Conservation (phyloP, 2,329 filamentous ascomycete species). For the Pseudogymnoascus sp. region DNA sequence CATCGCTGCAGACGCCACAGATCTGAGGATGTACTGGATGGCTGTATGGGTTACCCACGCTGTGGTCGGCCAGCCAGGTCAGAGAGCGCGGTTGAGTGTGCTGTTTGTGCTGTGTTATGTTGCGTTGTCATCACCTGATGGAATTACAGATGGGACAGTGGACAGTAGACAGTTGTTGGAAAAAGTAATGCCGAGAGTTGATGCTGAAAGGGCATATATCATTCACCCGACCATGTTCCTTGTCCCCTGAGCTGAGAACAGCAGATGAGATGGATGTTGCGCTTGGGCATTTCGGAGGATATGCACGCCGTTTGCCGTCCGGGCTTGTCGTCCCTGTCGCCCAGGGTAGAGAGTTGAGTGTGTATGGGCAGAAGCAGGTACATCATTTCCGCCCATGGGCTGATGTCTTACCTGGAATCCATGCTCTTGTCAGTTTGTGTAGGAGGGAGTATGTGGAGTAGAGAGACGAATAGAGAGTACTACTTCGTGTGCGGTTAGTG, state of each 20-base stretch:
- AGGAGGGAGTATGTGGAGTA: too few relatives aligned
- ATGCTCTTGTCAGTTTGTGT: not conserved
- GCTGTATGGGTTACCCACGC: too few relatives aligned
- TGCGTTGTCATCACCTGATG: too few relatives aligned
- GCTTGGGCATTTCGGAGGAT: not conserved
- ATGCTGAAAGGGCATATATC: too few relatives aligned
- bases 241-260: not conserved
- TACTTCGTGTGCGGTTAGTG: not conserved
- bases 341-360: not conserved
- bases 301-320: not conserved
- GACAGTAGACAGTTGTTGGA: too few relatives aligned
- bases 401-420: not conserved
- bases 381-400: not conserved
- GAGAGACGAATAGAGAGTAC: not conserved
- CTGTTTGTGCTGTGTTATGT: too few relatives aligned
- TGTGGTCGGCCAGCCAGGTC: too few relatives aligned
- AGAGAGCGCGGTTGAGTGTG: too few relatives aligned
- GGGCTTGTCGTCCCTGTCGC: not conserved
- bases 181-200: too few relatives aligned
- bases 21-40: not conserved
- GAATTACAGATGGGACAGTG: too few relatives aligned
- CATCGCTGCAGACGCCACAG: not conserved
- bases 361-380: not conserved
- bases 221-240: not conserved
- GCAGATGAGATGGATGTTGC: not conserved